Evolutionary conservation across 2,329 filamentous ascomycete genomes (phyloP).

Genomic region (Septoria linicola): DNA sequence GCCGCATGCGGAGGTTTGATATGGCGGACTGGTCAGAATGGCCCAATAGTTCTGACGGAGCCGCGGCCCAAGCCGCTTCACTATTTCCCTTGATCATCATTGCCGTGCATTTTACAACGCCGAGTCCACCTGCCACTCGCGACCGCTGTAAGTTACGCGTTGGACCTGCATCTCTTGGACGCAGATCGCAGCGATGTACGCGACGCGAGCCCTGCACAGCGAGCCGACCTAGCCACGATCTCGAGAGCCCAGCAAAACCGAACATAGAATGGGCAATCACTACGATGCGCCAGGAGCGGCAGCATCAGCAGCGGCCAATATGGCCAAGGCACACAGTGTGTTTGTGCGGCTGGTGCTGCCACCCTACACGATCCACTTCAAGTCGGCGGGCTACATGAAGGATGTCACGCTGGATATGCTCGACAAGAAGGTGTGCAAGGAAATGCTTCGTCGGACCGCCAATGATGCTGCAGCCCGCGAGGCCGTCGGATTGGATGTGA

Average conservation of each 20-base stretch:
- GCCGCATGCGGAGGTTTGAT: too few species aligned
- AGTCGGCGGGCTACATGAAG: conserved; percentile 59
- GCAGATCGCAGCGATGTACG: conserved; percentile 1
- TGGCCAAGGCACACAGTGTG: conserved; percentile 42
- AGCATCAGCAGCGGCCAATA: conserved; percentile 8
- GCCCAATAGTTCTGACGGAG: too few species aligned
- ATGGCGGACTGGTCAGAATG: too few species aligned
- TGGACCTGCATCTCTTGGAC: neutral
- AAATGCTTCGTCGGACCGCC: conserved; percentile 59
- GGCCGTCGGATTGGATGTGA: conserved; percentile 56
- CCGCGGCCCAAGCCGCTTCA: too few species aligned
- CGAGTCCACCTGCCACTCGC: neutral
- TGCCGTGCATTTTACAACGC: neutral
- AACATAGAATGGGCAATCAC: conserved; percentile 1
- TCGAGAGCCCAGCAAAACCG: too few species aligned
- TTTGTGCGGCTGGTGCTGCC: conserved; percentile 48
- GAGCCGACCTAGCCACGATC: conserved; percentile 3
- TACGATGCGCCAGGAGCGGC: neutral
- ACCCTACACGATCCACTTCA: conserved; percentile 59
- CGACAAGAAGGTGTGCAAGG: conserved; percentile 55
- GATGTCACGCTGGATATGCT: conserved; percentile 59
- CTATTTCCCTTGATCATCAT: too few species aligned
- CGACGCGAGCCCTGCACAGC: neutral
- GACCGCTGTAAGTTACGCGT: neutral
- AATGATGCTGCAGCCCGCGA: conserved; percentile 54